Evolutionary conservation across 495 filamentous ascomycete species (phyloP).

Genomic region (Penicillium verhagenii): DNA sequence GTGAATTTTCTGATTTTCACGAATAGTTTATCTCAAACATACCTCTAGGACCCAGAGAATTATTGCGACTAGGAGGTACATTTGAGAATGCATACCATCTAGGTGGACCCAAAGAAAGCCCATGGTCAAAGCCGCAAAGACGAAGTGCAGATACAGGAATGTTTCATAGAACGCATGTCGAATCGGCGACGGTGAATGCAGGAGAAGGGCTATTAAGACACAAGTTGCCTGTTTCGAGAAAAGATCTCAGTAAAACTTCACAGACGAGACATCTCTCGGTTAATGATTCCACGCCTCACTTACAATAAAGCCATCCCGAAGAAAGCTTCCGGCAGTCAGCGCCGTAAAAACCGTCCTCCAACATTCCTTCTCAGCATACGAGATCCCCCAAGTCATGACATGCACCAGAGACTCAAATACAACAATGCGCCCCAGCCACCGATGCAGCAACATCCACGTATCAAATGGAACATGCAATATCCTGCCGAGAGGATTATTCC

Average conservation of each 20-base stretch:
- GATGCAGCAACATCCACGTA: slow-evolving; percentile 76
- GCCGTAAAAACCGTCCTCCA: slow-evolving; percentile 56
- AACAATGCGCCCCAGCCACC: slow-evolving; percentile 76
- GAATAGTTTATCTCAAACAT: no score
- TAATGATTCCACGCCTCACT: slow-evolving; percentile 16
- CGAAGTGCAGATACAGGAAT: slow-evolving; percentile 82
- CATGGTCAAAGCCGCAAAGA: slow-evolving; percentile 60
- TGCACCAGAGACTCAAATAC: slow-evolving; percentile 63
- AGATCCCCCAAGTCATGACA: slow-evolving; percentile 61
- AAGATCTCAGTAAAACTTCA: slow-evolving; percentile 10
- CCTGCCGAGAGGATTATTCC: slow-evolving; percentile 69
- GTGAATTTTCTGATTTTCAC: not conserved
- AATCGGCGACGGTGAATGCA: slow-evolving; percentile 69
- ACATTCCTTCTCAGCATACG: slow-evolving; percentile 60
- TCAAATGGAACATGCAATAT: slow-evolving; percentile 68
- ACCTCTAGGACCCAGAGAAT: slow-evolving; percentile 71
- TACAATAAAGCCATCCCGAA: slow-evolving; percentile 56
- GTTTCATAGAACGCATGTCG: slow-evolving; percentile 96
- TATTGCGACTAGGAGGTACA: slow-evolving; percentile 66
- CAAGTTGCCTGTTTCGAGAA: slow-evolving; percentile 34
- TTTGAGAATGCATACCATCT: slow-evolving; percentile 59
- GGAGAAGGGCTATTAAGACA: slow-evolving; percentile 56
- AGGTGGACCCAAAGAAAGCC: slow-evolving; percentile 72
- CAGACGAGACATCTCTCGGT: not conserved
- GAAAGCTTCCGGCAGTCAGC: slow-evolving; percentile 53